phyloP scores from a whole-genome alignment of 2,329 filamentous ascomycete genomes.

The Furcasterigmium furcatum region DNA sequence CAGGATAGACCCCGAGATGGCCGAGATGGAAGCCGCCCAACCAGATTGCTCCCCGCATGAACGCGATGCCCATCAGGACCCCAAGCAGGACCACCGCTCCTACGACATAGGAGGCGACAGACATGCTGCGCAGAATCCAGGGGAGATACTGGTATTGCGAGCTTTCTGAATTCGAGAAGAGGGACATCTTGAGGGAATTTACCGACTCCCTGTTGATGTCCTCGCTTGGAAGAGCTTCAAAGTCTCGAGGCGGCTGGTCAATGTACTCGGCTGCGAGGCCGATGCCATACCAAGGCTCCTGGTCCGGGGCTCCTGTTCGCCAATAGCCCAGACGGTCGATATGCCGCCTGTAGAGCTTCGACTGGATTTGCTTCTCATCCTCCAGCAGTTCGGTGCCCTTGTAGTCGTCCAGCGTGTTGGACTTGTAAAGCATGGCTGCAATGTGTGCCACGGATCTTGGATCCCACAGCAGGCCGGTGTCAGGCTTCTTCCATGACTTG shows the following conservation, averaged over 20 bases:
- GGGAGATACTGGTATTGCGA: slow-evolving; percentile 62
- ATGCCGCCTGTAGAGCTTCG: slow-evolving; percentile 51
- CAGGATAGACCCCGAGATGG: slow-evolving; percentile 55
- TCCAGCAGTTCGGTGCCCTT: slow-evolving; percentile 62
- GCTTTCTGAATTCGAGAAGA: slow-evolving; percentile 42
- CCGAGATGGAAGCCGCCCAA: slow-evolving; percentile 68
- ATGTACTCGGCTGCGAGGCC: slow-evolving; percentile 50
- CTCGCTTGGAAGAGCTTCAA: slow-evolving; percentile 16
- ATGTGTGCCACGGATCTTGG: slow-evolving; percentile 78
- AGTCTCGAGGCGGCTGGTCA: slow-evolving; percentile 11
- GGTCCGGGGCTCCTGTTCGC: slow-evolving; percentile 61
- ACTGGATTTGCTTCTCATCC: slow-evolving; percentile 47
- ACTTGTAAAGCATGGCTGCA: slow-evolving; percentile 72
- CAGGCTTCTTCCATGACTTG: slow-evolving; percentile 60
- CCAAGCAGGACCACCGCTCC: slow-evolving; percentile 59
- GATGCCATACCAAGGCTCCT: slow-evolving; percentile 73
- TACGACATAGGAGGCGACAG: slow-evolving; percentile 64
- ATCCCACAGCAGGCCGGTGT: slow-evolving; percentile 83
- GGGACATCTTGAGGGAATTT: slow-evolving; percentile 23
- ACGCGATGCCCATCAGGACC: slow-evolving; percentile 75
- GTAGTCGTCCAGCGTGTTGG: slow-evolving; percentile 75
- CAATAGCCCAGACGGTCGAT: slow-evolving; percentile 83
- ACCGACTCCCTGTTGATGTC: slow-evolving; percentile 14
- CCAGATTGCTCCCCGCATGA: slow-evolving; percentile 65
- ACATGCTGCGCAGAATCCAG: slow-evolving; percentile 68